Conservation (phyloP, 768 basidiomycete species). For the Tylopilus rubrobrunneus region DNA sequence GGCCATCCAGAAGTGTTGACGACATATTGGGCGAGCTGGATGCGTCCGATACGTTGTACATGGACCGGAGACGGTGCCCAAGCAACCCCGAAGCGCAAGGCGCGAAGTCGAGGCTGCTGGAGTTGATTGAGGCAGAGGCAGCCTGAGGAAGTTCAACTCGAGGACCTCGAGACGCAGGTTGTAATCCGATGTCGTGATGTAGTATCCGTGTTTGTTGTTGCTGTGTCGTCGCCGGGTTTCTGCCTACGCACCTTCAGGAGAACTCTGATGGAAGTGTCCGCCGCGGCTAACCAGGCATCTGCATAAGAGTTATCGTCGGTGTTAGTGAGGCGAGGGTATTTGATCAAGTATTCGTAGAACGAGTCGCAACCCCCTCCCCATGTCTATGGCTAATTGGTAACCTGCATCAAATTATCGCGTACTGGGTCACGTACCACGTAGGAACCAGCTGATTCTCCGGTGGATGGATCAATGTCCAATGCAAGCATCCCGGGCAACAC, state of each 20-base stretch:
- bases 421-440: constrained; percentile 47
- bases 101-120: too few relatives aligned
- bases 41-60: too few relatives aligned
- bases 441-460: constrained; percentile 45
- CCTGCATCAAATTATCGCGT: background rate
- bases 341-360: constrained; percentile 77
- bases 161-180: constrained; percentile 73
- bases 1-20: too few relatives aligned
- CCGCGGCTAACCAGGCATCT: constrained; percentile 66
- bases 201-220: constrained; percentile 58
- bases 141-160: constrained; percentile 58
- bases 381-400: constrained; percentile 38
- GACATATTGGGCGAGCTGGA: too few relatives aligned
- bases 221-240: constrained; percentile 27
- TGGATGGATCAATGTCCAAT: constrained; percentile 52
- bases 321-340: constrained; percentile 63
- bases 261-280: constrained; percentile 62
- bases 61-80: too few relatives aligned
- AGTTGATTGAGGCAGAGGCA: too few relatives aligned
- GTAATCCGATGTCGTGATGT: constrained; percentile 49
- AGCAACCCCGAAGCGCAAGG: too few relatives aligned
- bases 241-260: constrained; percentile 54
- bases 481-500: constrained; percentile 49
- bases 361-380: constrained; percentile 71
- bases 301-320: constrained; percentile 59